These are phyloP conservation scores for Linum usitatissimum DNA, from an alignment of 345 rosid genomes.

Conservation along the genomic window DNA sequence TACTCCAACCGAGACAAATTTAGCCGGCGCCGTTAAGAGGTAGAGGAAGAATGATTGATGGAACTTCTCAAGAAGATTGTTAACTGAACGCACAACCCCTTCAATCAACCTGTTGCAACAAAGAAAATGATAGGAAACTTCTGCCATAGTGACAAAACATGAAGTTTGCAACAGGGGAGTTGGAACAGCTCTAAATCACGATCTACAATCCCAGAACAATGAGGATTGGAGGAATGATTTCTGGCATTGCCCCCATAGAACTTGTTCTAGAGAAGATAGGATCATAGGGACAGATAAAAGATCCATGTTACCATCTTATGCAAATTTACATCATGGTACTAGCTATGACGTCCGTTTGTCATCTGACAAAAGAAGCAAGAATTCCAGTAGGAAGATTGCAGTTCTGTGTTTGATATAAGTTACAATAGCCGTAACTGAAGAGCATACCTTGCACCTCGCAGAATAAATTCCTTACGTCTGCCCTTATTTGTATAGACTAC, in stretches of 20 bases:
- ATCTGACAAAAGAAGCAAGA: neutral
- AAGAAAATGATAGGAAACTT: slow-evolving; percentile 3
- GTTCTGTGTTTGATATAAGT: neutral
- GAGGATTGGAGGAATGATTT: no score
- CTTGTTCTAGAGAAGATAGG: no score
- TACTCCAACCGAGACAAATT: slow-evolving; percentile 87
- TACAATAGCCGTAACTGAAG: slow-evolving; percentile 3
- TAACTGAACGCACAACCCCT: slow-evolving; percentile 80
- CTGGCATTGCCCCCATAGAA: no score
- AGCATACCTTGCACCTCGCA: slow-evolving; percentile 63
- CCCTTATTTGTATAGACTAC: slow-evolving; percentile 32
- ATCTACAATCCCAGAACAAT: no score
- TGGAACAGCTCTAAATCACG: no score
- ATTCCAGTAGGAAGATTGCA: neutral
- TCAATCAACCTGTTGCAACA: slow-evolving; percentile 68
- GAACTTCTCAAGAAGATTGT: slow-evolving; percentile 94
- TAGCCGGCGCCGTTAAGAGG: slow-evolving; percentile 68
- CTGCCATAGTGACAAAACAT: no score
- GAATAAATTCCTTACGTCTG: slow-evolving; percentile 53
- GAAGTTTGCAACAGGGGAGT: no score
- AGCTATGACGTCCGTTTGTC: neutral
- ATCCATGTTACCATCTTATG: neutral
- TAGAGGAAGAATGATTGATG: slow-evolving; percentile 94
- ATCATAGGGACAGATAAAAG: neutral
- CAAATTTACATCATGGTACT: neutral